Conservation (phyloP, 1,139 yeast species). For the Yamadazyma spencermartinsiae region DNA sequence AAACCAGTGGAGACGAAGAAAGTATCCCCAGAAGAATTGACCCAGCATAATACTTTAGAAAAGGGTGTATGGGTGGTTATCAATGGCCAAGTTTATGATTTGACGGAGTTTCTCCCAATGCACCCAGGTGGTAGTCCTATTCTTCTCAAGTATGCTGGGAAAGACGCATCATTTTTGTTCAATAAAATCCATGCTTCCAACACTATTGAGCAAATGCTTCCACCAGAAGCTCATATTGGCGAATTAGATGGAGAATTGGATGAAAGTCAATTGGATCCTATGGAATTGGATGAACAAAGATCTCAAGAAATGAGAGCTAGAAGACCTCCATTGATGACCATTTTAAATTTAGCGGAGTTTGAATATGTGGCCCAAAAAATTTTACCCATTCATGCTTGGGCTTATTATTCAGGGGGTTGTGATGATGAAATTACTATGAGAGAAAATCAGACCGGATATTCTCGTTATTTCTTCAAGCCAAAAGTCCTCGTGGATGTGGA, state of each 20-base stretch:
- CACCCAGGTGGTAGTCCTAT: slow-evolving; percentile 29
- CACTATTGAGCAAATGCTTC: slow-evolving; percentile 18
- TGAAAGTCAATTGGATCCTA: slow-evolving; percentile 10
- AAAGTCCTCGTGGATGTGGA: slow-evolving; percentile 66
- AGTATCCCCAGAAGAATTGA: slow-evolving; percentile 14
- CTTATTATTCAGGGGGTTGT: slow-evolving; percentile 80
- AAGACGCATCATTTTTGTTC: slow-evolving; percentile 22
- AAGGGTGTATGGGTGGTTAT: slow-evolving; percentile 26
- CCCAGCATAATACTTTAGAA: slow-evolving; percentile 14
- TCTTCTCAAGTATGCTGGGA: slow-evolving; percentile 26
- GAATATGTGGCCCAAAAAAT: slow-evolving; percentile 75
- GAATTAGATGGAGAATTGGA: slow-evolving; percentile 15
- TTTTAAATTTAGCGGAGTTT: slow-evolving; percentile 64
- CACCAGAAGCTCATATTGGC: slow-evolving; percentile 13
- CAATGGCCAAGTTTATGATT: slow-evolving; percentile 28
- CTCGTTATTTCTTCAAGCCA: slow-evolving; percentile 79
- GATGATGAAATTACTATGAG: slow-evolving; percentile 84
- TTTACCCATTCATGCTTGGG: slow-evolving; percentile 74
- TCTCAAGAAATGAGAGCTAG: slow-evolving; percentile 12
- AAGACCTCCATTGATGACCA: slow-evolving; percentile 56
- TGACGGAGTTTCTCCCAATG: slow-evolving; percentile 21
- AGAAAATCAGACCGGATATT: slow-evolving; percentile 82
- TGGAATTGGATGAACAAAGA: slow-evolving; percentile 14
- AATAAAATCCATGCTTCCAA: slow-evolving; percentile 20
- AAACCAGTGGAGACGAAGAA: background rate